Conservation (phyloP, 495 filamentous ascomycete genomes). For the Lasiosphaeria hispida region DNA sequence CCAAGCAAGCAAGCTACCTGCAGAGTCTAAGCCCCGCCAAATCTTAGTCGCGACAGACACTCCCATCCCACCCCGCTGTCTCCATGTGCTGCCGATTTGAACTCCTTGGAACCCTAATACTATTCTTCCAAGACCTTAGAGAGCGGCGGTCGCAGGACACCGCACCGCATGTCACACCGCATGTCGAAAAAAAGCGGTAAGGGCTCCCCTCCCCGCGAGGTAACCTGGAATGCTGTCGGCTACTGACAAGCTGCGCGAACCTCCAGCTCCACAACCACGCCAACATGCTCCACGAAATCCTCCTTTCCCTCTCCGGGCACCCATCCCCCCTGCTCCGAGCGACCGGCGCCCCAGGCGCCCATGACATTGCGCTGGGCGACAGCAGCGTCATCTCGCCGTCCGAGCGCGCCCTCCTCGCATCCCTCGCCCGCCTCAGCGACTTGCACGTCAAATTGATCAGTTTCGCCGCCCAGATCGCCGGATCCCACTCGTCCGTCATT, state of each 20-base stretch:
- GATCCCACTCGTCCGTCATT: slow-evolving; percentile 69
- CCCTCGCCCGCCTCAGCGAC: slow-evolving; percentile 70
- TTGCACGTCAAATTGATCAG: slow-evolving; percentile 68
- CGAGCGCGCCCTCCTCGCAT: slow-evolving; percentile 76
- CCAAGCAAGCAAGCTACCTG: not conserved
- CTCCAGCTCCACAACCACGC: too few species aligned
- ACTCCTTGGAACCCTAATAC: slow-evolving; percentile 46
- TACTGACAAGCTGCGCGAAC: too few species aligned
- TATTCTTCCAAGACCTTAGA: slow-evolving; percentile 43
- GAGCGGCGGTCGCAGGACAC: slow-evolving; percentile 16
- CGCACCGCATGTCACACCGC: not conserved
- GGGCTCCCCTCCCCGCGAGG: too few species aligned
- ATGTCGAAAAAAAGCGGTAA: too few species aligned
- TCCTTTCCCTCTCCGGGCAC: slow-evolving; percentile 91
- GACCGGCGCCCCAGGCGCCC: slow-evolving; percentile 31
- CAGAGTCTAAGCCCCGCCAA: not conserved
- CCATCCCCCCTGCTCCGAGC: slow-evolving; percentile 76
- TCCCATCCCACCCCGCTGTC: not conserved
- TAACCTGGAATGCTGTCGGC: too few species aligned
- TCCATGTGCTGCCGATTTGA: slow-evolving; percentile 49
- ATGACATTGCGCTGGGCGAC: slow-evolving; percentile 33
- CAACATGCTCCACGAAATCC: slow-evolving; percentile 93
- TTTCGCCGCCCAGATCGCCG: slow-evolving; percentile 61
- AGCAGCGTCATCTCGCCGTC: slow-evolving; percentile 62
- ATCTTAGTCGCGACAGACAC: not conserved